Percentiles rank a stretch among this genome's conserved stretches.
These are phyloP conservation scores for Podospora comata DNA, from an alignment of 495 filamentous ascomycete genomes.

Conservation along the genomic window DNA sequence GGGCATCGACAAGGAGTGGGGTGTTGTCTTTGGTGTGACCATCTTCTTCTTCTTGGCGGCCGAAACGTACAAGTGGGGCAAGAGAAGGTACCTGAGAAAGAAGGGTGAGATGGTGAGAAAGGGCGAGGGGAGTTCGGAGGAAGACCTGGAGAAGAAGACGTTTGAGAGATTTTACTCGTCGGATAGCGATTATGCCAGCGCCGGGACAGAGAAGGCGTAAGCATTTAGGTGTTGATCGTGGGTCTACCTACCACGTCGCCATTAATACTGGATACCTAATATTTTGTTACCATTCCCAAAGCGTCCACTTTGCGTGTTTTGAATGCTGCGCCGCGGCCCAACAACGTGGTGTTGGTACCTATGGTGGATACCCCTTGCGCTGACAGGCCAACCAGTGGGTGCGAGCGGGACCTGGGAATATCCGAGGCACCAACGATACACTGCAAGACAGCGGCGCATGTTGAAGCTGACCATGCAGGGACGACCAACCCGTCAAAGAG, in stretches of 20 bases:
- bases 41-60: constrained; percentile 60
- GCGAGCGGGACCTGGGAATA: not conserved
- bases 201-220: not conserved
- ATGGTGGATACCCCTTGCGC: too few species aligned
- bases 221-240: not conserved
- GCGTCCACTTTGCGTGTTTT: too few species aligned
- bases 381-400: not conserved
- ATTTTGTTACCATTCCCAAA: not conserved
- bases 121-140: constrained; percentile 10
- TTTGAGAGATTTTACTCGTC: constrained; percentile 16
- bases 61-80: constrained; percentile 54
- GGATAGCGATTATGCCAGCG: constrained; percentile 8
- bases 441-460: not conserved
- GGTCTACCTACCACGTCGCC: not conserved
- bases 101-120: constrained; percentile 12
- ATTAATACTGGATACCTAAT: not conserved
- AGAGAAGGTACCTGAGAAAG: constrained; percentile 12
- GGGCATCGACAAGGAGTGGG: constrained; percentile 73
- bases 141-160: constrained; percentile 17
- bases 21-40: constrained; percentile 54
- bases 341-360: too few species aligned
- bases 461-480: not conserved
- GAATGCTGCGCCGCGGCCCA: too few species aligned
- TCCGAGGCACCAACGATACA: not conserved
- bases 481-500: not conserved